Percentiles rank a stretch among this genome's conserved stretches.
Conservation (phyloP, 1,284 basidiomycete genomes). For the Phellopilus nigrolimitatus region DNA sequence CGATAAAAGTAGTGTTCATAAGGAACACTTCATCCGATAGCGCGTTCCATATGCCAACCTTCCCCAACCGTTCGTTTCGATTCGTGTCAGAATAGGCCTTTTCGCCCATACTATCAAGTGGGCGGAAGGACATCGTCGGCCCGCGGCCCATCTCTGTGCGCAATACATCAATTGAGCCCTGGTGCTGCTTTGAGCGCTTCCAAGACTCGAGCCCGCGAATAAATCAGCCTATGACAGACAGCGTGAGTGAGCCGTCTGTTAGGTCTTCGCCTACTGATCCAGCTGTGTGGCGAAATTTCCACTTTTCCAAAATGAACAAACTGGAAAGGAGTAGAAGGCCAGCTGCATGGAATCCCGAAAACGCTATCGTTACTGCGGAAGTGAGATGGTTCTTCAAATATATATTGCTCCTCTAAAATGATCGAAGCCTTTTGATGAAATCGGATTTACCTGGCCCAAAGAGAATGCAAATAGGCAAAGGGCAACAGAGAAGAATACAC, state of each 20-base stretch:
- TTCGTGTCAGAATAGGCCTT: too few species aligned
- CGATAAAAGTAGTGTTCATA: background rate
- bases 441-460: conserved; percentile 1
- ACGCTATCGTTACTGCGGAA: background rate
- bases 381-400: background rate
- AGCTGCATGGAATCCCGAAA: background rate
- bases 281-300: conserved; percentile 6
- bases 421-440: too few species aligned
- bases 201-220: background rate
- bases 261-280: background rate
- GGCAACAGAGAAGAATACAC: conserved; percentile 2
- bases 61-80: too few species aligned
- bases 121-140: background rate
- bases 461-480: conserved; percentile 3
- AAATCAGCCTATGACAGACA: background rate
- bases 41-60: background rate
- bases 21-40: conserved; percentile 2
- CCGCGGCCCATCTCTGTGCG: background rate
- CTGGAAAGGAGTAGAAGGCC: conserved; percentile 1
- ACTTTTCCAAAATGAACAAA: conserved; percentile 1
- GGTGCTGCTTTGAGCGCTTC: background rate
- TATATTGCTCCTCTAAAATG: background rate
- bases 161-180: background rate
- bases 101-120: too few species aligned
- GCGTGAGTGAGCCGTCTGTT: background rate